A percentile compares a stretch with the other conserved stretches of the same genome.
phyloP scores from a whole-genome alignment of 768 basidiomycete species.

The Termitomyces sp. region DNA sequence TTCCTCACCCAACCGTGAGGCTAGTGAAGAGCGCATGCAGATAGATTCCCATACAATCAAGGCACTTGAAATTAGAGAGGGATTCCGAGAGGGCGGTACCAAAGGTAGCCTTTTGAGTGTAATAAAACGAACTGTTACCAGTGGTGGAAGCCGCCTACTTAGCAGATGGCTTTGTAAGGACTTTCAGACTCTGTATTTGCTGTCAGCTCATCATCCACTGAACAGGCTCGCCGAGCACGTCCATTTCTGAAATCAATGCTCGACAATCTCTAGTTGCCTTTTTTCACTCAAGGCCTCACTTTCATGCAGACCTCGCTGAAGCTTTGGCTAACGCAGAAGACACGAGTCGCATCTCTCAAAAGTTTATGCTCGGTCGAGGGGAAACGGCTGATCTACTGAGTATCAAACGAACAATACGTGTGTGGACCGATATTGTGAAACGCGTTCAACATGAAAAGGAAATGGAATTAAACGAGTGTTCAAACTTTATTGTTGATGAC shows the following conservation, averaged over 20 bases:
- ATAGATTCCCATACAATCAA: slow-evolving; percentile 87
- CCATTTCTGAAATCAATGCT: slow-evolving; percentile 60
- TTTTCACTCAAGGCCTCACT: slow-evolving; percentile 54
- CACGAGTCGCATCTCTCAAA: slow-evolving; percentile 69
- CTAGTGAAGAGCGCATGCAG: slow-evolving; percentile 60
- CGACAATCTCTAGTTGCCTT: slow-evolving; percentile 76
- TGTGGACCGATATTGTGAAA: slow-evolving; percentile 49
- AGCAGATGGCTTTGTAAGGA: slow-evolving; percentile 71
- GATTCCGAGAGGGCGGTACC: slow-evolving; percentile 61
- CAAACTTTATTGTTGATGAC: slow-evolving; percentile 24
- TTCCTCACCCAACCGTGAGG: slow-evolving; percentile 52
- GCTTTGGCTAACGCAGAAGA: slow-evolving; percentile 60
- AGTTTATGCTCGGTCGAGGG: slow-evolving; percentile 65
- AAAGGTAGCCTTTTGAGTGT: slow-evolving; percentile 72
- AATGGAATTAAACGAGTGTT: slow-evolving; percentile 37
- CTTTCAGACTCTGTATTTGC: slow-evolving; percentile 24
- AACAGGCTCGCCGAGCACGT: slow-evolving; percentile 79
- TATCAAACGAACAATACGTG: slow-evolving; percentile 54
- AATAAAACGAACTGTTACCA: slow-evolving; percentile 73
- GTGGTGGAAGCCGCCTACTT: slow-evolving; percentile 70
- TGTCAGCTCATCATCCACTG: slow-evolving; percentile 6
- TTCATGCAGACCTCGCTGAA: slow-evolving; percentile 57
- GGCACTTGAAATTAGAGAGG: slow-evolving; percentile 81
- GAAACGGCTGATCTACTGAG: slow-evolving; percentile 59
- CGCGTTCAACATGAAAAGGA: slow-evolving; percentile 51